phyloP scores from a whole-genome alignment of 2,329 filamentous ascomycete genomes.

The Sporothrix globosa region DNA sequence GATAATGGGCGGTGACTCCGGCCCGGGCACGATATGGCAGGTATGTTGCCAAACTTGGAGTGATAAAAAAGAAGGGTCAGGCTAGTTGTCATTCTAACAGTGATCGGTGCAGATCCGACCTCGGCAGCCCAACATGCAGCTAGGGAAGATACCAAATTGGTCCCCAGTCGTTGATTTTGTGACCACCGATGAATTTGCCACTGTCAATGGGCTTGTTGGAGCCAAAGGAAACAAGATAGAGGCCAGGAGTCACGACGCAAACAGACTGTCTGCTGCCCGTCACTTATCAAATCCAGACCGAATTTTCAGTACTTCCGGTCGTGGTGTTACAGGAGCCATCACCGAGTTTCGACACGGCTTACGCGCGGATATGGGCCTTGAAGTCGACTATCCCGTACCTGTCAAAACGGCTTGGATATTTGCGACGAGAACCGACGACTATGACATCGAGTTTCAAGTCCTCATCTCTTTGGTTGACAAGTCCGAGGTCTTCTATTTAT shows the following conservation, averaged over 20 bases:
- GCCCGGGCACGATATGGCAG: constrained; percentile 75
- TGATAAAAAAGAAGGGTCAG: too few species aligned
- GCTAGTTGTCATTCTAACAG: too few species aligned
- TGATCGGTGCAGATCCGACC: constrained; percentile 53
- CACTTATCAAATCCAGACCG: constrained; percentile 59
- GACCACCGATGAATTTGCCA: constrained; percentile 49
- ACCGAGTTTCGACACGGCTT: constrained; percentile 71
- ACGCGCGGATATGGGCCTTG: constrained; percentile 66
- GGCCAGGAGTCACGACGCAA: constrained; percentile 31
- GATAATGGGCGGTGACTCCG: constrained; percentile 75
- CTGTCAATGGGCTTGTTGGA: constrained; percentile 39
- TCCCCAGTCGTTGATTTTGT: constrained; percentile 60
- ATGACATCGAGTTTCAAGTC: constrained; percentile 46
- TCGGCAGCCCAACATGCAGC: constrained; percentile 47
- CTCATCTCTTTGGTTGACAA: constrained; percentile 56
- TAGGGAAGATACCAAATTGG: constrained; percentile 68
- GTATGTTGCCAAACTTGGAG: constrained; percentile 48
- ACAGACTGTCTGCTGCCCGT: constrained; percentile 47
- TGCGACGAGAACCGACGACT: constrained; percentile 37
- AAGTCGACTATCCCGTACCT: constrained; percentile 55
- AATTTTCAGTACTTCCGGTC: constrained; percentile 69
- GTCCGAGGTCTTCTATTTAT: constrained; percentile 54
- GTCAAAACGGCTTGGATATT: constrained; percentile 61
- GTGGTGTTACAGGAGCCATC: constrained; percentile 63
- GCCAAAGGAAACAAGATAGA: constrained; percentile 35